These are phyloP conservation scores for Scheffersomyces coipomensis DNA, from an alignment of 805 yeast genomes.

Conservation along the genomic window DNA sequence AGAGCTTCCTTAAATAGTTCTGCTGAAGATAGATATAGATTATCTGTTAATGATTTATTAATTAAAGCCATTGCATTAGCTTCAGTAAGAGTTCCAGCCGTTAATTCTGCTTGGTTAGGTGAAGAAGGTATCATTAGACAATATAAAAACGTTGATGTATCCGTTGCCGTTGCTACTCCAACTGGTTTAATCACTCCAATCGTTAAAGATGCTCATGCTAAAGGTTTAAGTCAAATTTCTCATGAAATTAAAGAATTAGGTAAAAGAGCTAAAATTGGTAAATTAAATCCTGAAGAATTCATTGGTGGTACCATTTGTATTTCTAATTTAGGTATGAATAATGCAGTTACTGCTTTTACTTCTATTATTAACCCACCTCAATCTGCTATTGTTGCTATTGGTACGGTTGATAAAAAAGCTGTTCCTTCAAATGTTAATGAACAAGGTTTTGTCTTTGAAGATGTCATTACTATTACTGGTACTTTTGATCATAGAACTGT, in stretches of 20 bases:
- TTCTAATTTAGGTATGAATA: constrained; percentile 98
- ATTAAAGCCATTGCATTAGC: constrained; percentile 95
- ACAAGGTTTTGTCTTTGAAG: constrained; percentile 90
- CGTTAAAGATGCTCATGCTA: constrained; percentile 80
- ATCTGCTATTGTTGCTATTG: constrained; percentile 89
- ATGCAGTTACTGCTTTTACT: constrained; percentile 87
- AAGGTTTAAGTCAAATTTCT: constrained; percentile 85
- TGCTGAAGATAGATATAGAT: constrained; percentile 82
- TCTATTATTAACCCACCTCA: constrained; percentile 99
- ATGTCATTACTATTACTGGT: constrained; percentile 88
- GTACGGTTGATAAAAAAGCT: constrained; percentile 89
- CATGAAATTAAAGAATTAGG: constrained; percentile 86
- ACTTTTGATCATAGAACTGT: constrained; percentile 97
- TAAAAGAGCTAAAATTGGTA: constrained; percentile 92
- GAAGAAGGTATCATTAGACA: constrained; percentile 88
- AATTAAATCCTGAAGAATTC: constrained; percentile 93
- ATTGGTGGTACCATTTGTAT: constrained; percentile 99
- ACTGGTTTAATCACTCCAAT: constrained; percentile 97
- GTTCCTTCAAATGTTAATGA: constrained; percentile 89
- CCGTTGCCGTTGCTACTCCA: constrained; percentile 98
- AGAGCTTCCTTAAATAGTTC: constrained; percentile 85
- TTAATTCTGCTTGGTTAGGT: constrained; percentile 91
- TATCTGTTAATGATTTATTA: constrained; percentile 91
- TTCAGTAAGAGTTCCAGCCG: constrained; percentile 85
- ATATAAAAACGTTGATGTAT: constrained; percentile 88